Evolutionary conservation across 305 asterid species (phyloP), one percentile per base, ranked within the genome.

Genomic region (Nicotiana rustica): DNA sequence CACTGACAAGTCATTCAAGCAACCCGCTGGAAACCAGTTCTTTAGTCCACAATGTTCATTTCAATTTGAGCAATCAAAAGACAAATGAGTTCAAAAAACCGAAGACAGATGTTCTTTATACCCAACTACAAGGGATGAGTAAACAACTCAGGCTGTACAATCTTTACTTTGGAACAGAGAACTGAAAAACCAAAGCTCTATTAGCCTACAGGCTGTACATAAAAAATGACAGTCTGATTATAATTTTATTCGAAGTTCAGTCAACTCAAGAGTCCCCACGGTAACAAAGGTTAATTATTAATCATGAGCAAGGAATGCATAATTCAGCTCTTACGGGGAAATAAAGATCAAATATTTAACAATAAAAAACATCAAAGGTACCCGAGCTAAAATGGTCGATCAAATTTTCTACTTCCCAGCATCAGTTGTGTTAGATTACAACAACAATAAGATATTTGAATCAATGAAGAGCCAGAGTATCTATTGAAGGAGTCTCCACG

Each of bases 361-460:
- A n/a, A 10, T 17, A 4, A 41, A 41, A 41, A 18, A 69, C 19
- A 41, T 10, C 59, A 69, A 41, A 41, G 14, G 13, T 18, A 41
- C 19, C 57, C 77, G 33, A 38, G 33, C 59, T 4, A 69, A 36
- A 4, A 41, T 69, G 52, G 77, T 10, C 52, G 5, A 69, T 25
- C 77, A 69, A 12, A 18, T 69, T 18, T 69, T 69, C 77, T 41
- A 41, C n/a, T 38, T 10, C 77, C n/a, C 35, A 69, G 10, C 77
- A 41, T 38, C n/a, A 41, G 15, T 13, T 10, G 57, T 10, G 15
- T 52, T 52, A 52, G 15, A 3, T 52, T 52, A 12, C 57, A 12
- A 10, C 10, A 52, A 52, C 57, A 52, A 52, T 0, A 52, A 52
- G 15, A 52, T 12, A 3, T 52, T 52, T 52, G 57, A 3, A 52